phyloP scores from a whole-genome alignment of 73 alveolate genomes.

The Paramecium octaurelia region DNA sequence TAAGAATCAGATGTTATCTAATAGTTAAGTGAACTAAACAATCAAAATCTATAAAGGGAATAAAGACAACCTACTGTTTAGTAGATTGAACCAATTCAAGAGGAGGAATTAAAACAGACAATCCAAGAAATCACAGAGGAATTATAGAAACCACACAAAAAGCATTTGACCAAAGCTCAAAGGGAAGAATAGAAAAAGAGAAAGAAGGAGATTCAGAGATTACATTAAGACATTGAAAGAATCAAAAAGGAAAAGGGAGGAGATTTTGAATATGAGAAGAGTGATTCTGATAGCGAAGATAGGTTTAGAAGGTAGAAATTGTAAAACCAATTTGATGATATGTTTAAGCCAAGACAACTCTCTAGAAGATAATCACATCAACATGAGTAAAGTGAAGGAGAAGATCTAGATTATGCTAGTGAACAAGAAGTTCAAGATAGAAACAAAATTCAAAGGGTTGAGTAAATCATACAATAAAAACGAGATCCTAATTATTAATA shows the following conservation, averaged over 20 bases:
- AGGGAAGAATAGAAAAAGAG: background rate
- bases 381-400: background rate
- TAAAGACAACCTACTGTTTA: background rate
- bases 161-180: background rate
- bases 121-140: background rate
- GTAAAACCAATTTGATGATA: background rate
- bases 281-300: constrained; percentile 6
- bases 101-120: background rate
- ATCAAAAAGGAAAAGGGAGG: background rate
- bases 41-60: background rate
- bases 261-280: background rate
- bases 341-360: background rate
- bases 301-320: background rate
- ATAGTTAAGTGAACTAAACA: background rate
- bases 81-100: background rate
- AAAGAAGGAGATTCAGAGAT: background rate
- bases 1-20: background rate
- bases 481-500: background rate
- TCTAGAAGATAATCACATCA: background rate
- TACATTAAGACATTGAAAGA: constrained; percentile 9
- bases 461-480: background rate
- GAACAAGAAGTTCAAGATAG: background rate
- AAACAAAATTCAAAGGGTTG: background rate
- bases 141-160: background rate
- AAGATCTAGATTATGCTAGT: background rate